phyloP scores from a whole-genome alignment of 192 early-diverging fungal genomes.

The Podila minutissima region DNA sequence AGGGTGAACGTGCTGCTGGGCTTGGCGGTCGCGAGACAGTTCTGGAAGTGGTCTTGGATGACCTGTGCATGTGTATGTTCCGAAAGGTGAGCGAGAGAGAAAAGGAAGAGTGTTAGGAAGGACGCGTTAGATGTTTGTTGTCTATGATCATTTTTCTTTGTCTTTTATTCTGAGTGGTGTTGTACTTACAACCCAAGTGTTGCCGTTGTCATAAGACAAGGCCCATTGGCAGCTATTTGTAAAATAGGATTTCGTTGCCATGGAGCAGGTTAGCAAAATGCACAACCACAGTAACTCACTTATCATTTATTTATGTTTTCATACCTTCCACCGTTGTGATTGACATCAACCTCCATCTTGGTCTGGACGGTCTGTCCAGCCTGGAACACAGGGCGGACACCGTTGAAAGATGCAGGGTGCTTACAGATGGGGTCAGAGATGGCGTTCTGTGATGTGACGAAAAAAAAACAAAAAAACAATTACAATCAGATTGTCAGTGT shows the following conservation, averaged over 20 bases:
- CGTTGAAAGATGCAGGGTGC: slow-evolving; percentile 38
- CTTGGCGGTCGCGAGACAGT: slow-evolving; percentile 61
- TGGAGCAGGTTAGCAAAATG: neutral
- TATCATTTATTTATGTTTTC: neutral
- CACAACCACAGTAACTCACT: neutral
- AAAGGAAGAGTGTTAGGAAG: neutral
- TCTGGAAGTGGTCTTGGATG: slow-evolving; percentile 63
- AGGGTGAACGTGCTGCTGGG: slow-evolving; percentile 54
- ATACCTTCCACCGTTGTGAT: slow-evolving; percentile 46
- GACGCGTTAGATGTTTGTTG: neutral
- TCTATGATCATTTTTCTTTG: neutral
- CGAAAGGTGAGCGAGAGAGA: neutral
- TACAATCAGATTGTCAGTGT: neutral
- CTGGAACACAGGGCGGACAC: slow-evolving; percentile 45
- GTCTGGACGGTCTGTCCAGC: slow-evolving; percentile 27
- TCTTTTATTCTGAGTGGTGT: neutral
- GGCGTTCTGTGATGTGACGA: neutral
- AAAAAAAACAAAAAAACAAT: neutral
- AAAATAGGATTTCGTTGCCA: neutral
- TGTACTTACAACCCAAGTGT: slow-evolving; percentile 45
- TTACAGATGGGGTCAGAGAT: slow-evolving; percentile 46
- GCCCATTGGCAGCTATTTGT: slow-evolving; percentile 46
- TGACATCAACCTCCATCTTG: slow-evolving; percentile 50
- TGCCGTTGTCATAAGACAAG: slow-evolving; percentile 42
- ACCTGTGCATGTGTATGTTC: slow-evolving; percentile 31